Base-by-base conservation (phyloP, 2,329 filamentous ascomycete species). In the Pestalotiopsis sp. region DNA sequence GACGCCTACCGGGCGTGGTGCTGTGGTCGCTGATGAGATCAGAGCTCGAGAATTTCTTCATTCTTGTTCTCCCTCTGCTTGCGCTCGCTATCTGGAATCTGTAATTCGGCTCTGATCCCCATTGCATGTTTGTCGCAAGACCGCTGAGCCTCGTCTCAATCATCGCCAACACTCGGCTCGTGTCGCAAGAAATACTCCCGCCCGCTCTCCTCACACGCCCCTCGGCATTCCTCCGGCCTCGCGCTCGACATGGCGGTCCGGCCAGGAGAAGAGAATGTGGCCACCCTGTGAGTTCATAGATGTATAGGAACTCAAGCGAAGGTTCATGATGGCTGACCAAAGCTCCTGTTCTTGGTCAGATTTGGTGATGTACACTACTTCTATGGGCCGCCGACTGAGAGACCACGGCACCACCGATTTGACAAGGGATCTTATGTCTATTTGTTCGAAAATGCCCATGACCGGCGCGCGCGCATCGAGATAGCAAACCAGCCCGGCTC, bases 361-460 rank as follows among this genome's bases (percentile, higher is more conserved):
- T 94, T 93, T 76, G 91, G 88, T 71, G 93, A 95, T 76, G 78
- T 94, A 67, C 93, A 95, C 79, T 95, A 94, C 80, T 94, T 90
- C 80, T 94, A 94, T 81, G 86, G 87, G 31, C 86, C 90, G n/a
- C 90, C 91, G 2, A 85, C 85, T 5, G 84, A 86, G 68, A 89
- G 86, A 68, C 92, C 92, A 38, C 89, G 86, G n/a, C 93, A 95
- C 78, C 91, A 95, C 79, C 90, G 92, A 65, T 95, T 95, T 79
- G 91, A 94, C 79, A 92, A 92, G 78, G 88, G 90, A 61, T 94
- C 92, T 7, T 95, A 95, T 78, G 87, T 95, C 68, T 95, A 95
- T 77, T 83, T 95, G 5, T 94, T 94, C 78, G 91, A 94, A 79
- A 92, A 93, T 77, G 87, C 91, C 13, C 84, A 84, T 70, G 87